These are phyloP conservation scores for Claviceps cyperi DNA, from an alignment of 2,329 filamentous ascomycete genomes.

Conservation along the genomic window DNA sequence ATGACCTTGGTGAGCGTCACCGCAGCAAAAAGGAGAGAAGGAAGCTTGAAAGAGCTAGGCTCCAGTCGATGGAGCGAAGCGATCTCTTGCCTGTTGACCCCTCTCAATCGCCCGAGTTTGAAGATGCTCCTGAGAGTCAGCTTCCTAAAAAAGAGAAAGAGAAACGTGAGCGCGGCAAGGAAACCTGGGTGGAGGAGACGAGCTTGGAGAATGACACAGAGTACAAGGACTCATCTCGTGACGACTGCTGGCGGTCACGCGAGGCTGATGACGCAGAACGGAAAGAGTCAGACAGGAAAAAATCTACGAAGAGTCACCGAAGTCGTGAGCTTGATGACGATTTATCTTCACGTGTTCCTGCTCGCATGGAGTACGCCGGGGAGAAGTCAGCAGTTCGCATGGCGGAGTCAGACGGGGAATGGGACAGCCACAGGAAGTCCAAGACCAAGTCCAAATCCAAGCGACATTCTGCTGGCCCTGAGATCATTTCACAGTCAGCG, in stretches of 20 bases:
- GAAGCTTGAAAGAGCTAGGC: constrained; percentile 25
- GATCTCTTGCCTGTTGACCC: constrained; percentile 4
- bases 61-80: constrained; percentile 5
- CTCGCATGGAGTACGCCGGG: constrained; percentile 16
- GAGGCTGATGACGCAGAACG: constrained; percentile 11
- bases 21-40: constrained; percentile 35
- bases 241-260: constrained; percentile 9
- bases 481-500: constrained; percentile 19
- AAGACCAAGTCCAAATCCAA: constrained; percentile 22
- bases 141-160: constrained; percentile 22
- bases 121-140: constrained; percentile 13
- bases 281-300: constrained; percentile 14
- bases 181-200: constrained; percentile 11
- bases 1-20: constrained; percentile 14
- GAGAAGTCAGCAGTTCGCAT: constrained; percentile 10
- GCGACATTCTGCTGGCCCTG: constrained; percentile 16
- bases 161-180: constrained; percentile 28
- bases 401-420: constrained; percentile 18
- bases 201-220: constrained; percentile 11
- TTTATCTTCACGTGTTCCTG: constrained; percentile 12
- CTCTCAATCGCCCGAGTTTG: constrained; percentile 7
- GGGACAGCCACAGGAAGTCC: constrained; percentile 19
- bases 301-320: constrained; percentile 16
- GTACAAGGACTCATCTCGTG: constrained; percentile 11
- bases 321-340: constrained; percentile 16